Base-by-base conservation (phyloP, 2,329 filamentous ascomycete species). In the Phialemonium atrogriseum region DNA sequence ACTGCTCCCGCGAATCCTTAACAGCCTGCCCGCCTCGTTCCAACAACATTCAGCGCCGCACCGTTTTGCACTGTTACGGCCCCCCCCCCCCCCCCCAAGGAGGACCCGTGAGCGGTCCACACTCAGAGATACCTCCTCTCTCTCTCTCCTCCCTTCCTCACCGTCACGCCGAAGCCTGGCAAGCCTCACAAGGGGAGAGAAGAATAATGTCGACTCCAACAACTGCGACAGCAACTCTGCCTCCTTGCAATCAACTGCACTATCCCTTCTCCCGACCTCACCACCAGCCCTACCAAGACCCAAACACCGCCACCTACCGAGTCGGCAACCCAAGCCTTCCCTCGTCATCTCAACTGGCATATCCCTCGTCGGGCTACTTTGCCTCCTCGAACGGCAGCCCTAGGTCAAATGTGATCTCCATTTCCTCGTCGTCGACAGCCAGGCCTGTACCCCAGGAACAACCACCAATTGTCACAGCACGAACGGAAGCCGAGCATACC, bases 131-230 rank as follows among this genome's bases (percentile, higher is more conserved):
- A n/a, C n/a, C n/a, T n/a, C n/a, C n/a, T n/a, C n/a, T n/a, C n/a
- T n/a, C n/a, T n/a, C n/a, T n/a, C n/a, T n/a, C n/a, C n/a, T n/a
- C n/a, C n/a, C n/a, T n/a, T n/a, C n/a, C n/a, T n/a, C n/a, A n/a
- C n/a, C n/a, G n/a, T n/a, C n/a, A n/a, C n/a, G n/a, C n/a, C n/a
- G n/a, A n/a, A n/a, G n/a, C n/a, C n/a, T n/a, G n/a, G n/a, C n/a
- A n/a, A 25, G 32, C 34, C 32, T n/a, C 35, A 38, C 36, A 13
- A 29, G 23, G 22, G 22, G 35, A 31, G 36, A 37, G 30, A 33
- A 45, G 42, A 51, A 56, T 42, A 56, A 88, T 89, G 84, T 88
- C 84, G 68, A 87, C 83, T 47, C 83, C 84, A 46, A 85, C 82
- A 40, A 82, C 79, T 51, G 80, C 79, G 49, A 82, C 80, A 56